These are phyloP conservation scores for Pelomyxa schiedti DNA, from an alignment of 78 protist genomes.

Conservation along the genomic window DNA sequence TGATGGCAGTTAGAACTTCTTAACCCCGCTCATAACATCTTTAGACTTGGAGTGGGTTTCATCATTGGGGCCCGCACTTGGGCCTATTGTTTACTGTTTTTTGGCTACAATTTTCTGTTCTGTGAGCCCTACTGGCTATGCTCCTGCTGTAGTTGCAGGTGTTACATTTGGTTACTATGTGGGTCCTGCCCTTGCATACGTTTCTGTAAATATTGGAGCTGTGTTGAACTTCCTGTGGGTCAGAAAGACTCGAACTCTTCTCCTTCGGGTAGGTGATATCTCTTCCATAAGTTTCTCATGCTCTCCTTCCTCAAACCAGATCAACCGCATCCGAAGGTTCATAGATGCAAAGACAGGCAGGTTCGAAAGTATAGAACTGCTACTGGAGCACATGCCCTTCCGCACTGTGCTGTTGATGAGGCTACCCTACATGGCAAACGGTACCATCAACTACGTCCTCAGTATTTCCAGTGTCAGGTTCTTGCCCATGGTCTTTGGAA, in stretches of 20 bases:
- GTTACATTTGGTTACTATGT: neutral
- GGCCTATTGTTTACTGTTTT: neutral
- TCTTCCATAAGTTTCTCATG: neutral
- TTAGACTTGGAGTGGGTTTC: neutral
- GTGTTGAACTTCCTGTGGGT: neutral
- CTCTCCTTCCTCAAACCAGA: too few relatives aligned
- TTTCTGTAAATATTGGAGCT: neutral
- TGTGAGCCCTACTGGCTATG: neutral
- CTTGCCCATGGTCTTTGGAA: neutral
- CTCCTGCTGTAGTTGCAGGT: neutral
- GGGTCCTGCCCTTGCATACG: neutral
- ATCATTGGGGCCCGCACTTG: neutral
- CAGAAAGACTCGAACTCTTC: neutral
- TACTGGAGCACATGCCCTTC: neutral
- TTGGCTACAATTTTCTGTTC: neutral
- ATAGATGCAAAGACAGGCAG: neutral
- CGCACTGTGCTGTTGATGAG: neutral
- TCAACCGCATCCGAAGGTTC: too few relatives aligned
- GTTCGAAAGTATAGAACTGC: neutral
- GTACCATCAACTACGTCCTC: neutral
- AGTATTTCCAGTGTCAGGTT: neutral
- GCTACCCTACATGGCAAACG: neutral
- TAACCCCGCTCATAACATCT: neutral
- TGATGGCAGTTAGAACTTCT: neutral
- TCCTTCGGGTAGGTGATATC: neutral